A percentile compares a stretch with the other conserved stretches of the same genome.
Conservation (phyloP, 148 eudicot species). For the Polygonum aviculare region DNA sequence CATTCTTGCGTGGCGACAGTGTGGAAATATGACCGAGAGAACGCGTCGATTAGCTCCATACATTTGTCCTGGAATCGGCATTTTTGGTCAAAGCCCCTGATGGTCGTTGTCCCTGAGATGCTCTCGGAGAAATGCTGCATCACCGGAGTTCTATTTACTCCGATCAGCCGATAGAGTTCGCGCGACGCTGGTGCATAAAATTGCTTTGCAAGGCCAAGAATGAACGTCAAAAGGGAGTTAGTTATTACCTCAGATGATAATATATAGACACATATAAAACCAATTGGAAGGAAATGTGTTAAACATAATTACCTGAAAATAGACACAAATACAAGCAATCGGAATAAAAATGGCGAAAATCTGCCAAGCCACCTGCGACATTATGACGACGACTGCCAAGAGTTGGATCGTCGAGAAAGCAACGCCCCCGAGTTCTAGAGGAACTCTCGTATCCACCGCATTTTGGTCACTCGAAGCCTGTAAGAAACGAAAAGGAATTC, state of each 20-base stretch:
- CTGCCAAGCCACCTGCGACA: slow-evolving; percentile 49
- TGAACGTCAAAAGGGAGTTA: neutral
- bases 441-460: slow-evolving; percentile 29
- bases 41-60: slow-evolving; percentile 26
- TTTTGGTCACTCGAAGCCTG: slow-evolving; percentile 57
- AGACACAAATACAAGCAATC: slow-evolving; percentile 26
- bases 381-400: slow-evolving; percentile 30
- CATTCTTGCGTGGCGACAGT: slow-evolving; percentile 35
- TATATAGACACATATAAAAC: neutral
- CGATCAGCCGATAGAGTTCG: slow-evolving; percentile 43
- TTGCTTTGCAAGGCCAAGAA: slow-evolving; percentile 24
- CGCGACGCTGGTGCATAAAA: slow-evolving; percentile 50
- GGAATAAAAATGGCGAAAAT: slow-evolving; percentile 45
- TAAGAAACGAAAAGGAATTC: neutral
- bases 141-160: slow-evolving; percentile 49
- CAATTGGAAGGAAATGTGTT: too few species aligned
- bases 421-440: slow-evolving; percentile 20
- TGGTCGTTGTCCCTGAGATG: slow-evolving; percentile 44
- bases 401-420: slow-evolving; percentile 33
- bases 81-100: slow-evolving; percentile 50
- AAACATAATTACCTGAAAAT: slow-evolving; percentile 29
- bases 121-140: slow-evolving; percentile 60
- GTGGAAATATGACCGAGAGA: slow-evolving; percentile 34
- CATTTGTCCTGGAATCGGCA: slow-evolving; percentile 28
- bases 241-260: too few species aligned